phyloP scores from a whole-genome alignment of 441 rosid genomes.

The Theobroma grandiflorum region DNA sequence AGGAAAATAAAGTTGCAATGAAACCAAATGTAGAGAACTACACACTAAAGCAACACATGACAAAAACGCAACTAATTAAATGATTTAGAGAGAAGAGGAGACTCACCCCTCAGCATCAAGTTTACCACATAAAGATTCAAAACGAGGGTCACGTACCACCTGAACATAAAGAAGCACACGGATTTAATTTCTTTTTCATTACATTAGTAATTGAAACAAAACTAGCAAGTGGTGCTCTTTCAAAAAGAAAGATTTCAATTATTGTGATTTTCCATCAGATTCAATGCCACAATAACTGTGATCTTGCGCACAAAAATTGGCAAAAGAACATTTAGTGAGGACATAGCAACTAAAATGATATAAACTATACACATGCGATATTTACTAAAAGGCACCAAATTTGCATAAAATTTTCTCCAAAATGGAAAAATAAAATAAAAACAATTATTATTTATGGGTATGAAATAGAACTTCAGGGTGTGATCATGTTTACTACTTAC shows the following conservation, averaged over 20 bases:
- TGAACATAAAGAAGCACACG: conserved; percentile 31
- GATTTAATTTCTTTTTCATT: not conserved
- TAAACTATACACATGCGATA: not conserved
- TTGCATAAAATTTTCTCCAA: not conserved
- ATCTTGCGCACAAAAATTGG: not conserved
- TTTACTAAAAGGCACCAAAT: not conserved
- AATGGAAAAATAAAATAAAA: not conserved
- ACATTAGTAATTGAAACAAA: not conserved
- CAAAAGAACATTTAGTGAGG: not conserved
- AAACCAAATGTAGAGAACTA: not conserved
- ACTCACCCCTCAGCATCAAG: conserved; percentile 73
- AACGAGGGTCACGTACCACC: conserved; percentile 85
- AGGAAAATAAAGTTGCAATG: not conserved
- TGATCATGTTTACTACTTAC: not conserved
- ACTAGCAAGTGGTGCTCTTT: not conserved
- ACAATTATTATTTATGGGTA: not conserved
- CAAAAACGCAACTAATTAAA: not conserved
- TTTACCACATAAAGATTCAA: conserved; percentile 68
- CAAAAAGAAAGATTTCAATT: not conserved
- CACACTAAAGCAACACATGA: not conserved
- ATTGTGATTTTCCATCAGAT: not conserved
- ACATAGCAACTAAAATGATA: not conserved
- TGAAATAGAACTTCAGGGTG: not conserved
- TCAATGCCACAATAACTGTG: not conserved
- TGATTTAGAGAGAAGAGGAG: not conserved